phyloP scores from a whole-genome alignment of 495 filamentous ascomycete species.

The Saxophila tyrrhenica region DNA sequence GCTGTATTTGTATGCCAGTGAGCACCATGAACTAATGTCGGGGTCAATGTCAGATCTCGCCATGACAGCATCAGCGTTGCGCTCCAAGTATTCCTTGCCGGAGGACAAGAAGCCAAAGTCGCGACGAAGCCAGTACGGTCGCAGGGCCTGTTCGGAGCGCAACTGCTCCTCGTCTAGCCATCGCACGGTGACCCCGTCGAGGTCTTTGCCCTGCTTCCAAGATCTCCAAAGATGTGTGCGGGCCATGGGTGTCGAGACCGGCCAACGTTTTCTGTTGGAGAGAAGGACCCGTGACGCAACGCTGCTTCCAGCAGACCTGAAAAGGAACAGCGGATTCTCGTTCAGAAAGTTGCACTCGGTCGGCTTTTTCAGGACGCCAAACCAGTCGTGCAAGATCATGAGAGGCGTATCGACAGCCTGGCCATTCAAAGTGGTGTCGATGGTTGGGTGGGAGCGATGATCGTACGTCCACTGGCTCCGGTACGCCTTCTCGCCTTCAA shows the following conservation, averaged over 20 bases:
- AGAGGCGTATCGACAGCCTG: slow-evolving; percentile 44
- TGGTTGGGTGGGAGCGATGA: slow-evolving; percentile 51
- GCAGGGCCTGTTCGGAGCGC: slow-evolving; percentile 42
- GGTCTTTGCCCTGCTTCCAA: slow-evolving; percentile 47
- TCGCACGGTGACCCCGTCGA: slow-evolving; percentile 50
- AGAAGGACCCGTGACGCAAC: slow-evolving; percentile 37
- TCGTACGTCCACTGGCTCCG: slow-evolving; percentile 48
- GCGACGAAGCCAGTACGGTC: slow-evolving; percentile 47
- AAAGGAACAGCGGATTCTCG: slow-evolving; percentile 47
- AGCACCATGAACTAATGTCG: slow-evolving; percentile 46
- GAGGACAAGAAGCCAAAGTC: slow-evolving; percentile 42
- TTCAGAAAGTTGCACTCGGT: slow-evolving; percentile 41
- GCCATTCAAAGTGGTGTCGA: slow-evolving; percentile 47
- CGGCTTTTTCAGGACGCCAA: slow-evolving; percentile 46
- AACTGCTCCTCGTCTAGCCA: slow-evolving; percentile 54
- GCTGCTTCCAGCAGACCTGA: slow-evolving; percentile 38
- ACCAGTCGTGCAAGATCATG: slow-evolving; percentile 47
- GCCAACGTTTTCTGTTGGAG: slow-evolving; percentile 39
- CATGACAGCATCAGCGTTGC: slow-evolving; percentile 46
- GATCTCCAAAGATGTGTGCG: slow-evolving; percentile 53
- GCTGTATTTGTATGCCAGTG: slow-evolving; percentile 49
- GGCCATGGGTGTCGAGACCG: slow-evolving; percentile 45
- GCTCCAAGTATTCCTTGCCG: slow-evolving; percentile 46
- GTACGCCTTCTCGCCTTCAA: slow-evolving; percentile 43
- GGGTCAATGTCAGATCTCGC: slow-evolving; percentile 51